phyloP scores from a whole-genome alignment of 2,329 filamentous ascomycete genomes.

The Penicillium sclerotiorum region DNA sequence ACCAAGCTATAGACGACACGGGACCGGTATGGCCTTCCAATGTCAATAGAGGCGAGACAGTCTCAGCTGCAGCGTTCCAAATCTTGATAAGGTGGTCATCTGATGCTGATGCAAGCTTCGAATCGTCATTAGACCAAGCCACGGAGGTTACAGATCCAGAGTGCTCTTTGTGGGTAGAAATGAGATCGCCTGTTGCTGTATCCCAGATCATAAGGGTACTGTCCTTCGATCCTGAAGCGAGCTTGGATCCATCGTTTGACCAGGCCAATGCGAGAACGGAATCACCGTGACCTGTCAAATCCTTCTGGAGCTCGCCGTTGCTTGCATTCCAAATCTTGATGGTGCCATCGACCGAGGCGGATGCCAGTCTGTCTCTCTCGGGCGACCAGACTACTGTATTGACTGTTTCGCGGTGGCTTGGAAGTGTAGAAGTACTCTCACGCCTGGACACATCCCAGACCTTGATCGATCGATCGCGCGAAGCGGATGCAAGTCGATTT shows the following conservation, averaged over 20 bases:
- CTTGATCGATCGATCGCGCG: slow-evolving; percentile 4
- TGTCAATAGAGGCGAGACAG: no score
- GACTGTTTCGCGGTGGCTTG: neutral
- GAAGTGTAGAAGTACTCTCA: neutral
- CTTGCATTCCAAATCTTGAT: neutral
- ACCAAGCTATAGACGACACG: no score
- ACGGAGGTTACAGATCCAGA: neutral
- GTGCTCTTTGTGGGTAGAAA: neutral
- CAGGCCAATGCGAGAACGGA: neutral
- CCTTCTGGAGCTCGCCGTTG: neutral
- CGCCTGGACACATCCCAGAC: neutral
- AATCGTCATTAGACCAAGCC: neutral
- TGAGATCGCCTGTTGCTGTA: neutral
- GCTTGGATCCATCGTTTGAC: neutral
- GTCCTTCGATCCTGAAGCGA: neutral
- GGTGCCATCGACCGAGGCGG: neutral
- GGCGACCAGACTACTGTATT: neutral
- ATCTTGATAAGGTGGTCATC: neutral
- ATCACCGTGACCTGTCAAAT: neutral
- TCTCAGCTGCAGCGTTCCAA: neutral
- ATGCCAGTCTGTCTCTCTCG: neutral
- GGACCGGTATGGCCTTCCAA: no score
- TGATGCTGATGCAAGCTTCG: neutral
- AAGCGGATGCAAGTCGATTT: slow-evolving; percentile 1
- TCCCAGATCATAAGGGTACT: neutral